phyloP scores from a whole-genome alignment of 2,329 filamentous ascomycete species.

The Hymenoscyphus repandus region DNA sequence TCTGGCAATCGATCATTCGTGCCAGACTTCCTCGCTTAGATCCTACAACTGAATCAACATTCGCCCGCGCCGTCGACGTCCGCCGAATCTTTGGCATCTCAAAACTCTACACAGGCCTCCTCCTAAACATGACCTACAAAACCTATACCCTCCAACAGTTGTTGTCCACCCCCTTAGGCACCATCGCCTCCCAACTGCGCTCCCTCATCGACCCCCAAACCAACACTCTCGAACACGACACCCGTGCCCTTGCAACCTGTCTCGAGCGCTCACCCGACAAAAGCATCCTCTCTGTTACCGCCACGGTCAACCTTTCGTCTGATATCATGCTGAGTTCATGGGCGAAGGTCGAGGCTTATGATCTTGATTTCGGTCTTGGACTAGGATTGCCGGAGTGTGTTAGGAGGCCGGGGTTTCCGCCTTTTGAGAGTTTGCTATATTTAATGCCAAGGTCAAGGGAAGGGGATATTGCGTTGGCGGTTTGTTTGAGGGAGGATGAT shows the following conservation, averaged over 20 bases:
- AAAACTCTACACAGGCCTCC: not conserved
- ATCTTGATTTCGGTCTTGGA: constrained; percentile 8
- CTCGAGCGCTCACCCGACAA: constrained; percentile 34
- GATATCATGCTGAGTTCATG: constrained; percentile 52
- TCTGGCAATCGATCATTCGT: constrained; percentile 2
- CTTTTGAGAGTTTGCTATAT: constrained; percentile 2
- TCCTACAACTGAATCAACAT: not conserved
- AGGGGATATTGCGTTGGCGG: constrained; percentile 1
- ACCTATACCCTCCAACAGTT: constrained; percentile 29
- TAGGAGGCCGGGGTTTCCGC: not conserved
- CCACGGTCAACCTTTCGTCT: constrained; percentile 32
- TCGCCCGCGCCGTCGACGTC: constrained; percentile 2
- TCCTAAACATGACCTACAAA: constrained; percentile 42
- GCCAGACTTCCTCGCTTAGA: not conserved
- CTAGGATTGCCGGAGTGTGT: constrained; percentile 2
- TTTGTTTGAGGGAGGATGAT: constrained; percentile 5
- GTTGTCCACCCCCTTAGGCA: constrained; percentile 31
- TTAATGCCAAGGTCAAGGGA: not conserved
- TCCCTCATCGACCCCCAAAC: constrained; percentile 31
- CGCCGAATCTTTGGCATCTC: not conserved
- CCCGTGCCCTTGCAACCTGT: constrained; percentile 39
- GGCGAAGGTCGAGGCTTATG: constrained; percentile 37
- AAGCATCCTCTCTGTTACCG: constrained; percentile 31
- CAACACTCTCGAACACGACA: constrained; percentile 31
- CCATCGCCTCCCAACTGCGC: constrained; percentile 37